phyloP scores from a whole-genome alignment of 768 basidiomycete genomes.

The Sistotremastrum niveocremeum region DNA sequence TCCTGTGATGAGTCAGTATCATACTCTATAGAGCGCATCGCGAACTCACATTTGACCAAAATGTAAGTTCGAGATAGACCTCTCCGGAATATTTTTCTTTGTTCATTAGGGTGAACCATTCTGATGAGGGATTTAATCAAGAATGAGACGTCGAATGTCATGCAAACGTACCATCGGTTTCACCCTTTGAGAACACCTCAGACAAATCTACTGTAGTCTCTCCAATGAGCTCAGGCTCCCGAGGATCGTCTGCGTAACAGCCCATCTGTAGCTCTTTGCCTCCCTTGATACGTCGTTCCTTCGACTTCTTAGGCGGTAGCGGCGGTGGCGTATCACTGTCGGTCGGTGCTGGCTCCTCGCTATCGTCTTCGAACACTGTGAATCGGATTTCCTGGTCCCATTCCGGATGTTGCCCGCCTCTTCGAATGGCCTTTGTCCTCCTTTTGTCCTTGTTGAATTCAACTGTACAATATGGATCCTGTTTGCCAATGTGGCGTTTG shows the following conservation, averaged over 20 bases:
- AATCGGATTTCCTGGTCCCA: conserved; percentile 99
- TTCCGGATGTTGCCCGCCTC: conserved; percentile 95
- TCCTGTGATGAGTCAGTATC: conserved; percentile 32
- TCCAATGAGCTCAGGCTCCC: conserved; percentile 93
- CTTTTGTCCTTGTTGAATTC: conserved; percentile 70
- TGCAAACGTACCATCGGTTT: conserved; percentile 73
- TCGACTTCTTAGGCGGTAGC: conserved; percentile 40
- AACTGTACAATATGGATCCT: conserved; percentile 88
- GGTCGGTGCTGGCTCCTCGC: conserved; percentile 29
- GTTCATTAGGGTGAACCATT: conserved; percentile 85
- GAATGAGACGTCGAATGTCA: conserved; percentile 2
- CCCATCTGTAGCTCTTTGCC: conserved; percentile 65
- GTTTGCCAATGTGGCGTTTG: conserved; percentile 88
- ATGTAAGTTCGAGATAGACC: conserved; percentile 91
- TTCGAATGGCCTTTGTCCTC: conserved; percentile 86
- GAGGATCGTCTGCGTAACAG: conserved; percentile 89
- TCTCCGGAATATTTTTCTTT: conserved; percentile 94
- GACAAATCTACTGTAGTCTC: conserved; percentile 80
- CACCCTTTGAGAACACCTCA: conserved; percentile 85
- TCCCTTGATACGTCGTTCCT: conserved; percentile 37
- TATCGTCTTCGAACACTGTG: conserved; percentile 65
- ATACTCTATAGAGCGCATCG: conserved; percentile 1
- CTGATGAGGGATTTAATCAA: conserved; percentile 28
- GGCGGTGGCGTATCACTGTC: conserved; percentile 45
- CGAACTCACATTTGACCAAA: conserved; percentile 78